Base-by-base conservation (phyloP, 2,329 filamentous ascomycete genomes). In the Fonsecaea monophora region DNA sequence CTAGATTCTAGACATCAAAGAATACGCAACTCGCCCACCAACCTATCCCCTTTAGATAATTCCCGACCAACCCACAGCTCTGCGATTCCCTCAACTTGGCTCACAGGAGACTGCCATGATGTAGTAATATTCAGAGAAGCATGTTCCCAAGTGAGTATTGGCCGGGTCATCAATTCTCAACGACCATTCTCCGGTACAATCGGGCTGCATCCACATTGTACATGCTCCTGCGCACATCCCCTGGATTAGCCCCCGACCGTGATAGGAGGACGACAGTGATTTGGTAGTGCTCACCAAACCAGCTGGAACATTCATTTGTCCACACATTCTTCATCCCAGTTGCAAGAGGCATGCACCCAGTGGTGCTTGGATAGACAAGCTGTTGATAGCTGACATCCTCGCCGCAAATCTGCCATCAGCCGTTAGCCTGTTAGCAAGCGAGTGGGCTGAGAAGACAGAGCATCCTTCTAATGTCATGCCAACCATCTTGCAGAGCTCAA, bases 71-170 rank as follows among this genome's bases (percentile, higher is more conserved):
- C 42, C n/a, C 45, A 2, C 10, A 13, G 21, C 1, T 12, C 10
- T 50, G 18, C 3, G 21, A 25, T 5, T 3, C 45, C 25, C 10
- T 50, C 45, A 50, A 12, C 18, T 6, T 12, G 30, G 30, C 48
- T 61, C 59, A 30, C 59, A 61, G 50, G 59, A 61, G 59, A 61
- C 59, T 15, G 59, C 59, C 18, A 35, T 40, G 59, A 61, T 54
- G 48, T 61, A 61, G 48, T 61, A 61, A 61, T 35, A 38, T 35
- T 61, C 45, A 1, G 59, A 61, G 25, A 61, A 61, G 34, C 59
- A 61, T 13, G 48, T 53, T n/a, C 59, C 59, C 18, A 61, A 34
- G 38, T 61, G 32, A 32, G 48, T 30, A 6, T 61, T 53, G 32
- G 48, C 35, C 34, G 59, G 59, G 32, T 53, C 48, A 10, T 53